A percentile compares a stretch with the other conserved stretches of the same genome.
Evolutionary conservation across 768 basidiomycete species (phyloP).

Genomic region (Sarcodon sp.): DNA sequence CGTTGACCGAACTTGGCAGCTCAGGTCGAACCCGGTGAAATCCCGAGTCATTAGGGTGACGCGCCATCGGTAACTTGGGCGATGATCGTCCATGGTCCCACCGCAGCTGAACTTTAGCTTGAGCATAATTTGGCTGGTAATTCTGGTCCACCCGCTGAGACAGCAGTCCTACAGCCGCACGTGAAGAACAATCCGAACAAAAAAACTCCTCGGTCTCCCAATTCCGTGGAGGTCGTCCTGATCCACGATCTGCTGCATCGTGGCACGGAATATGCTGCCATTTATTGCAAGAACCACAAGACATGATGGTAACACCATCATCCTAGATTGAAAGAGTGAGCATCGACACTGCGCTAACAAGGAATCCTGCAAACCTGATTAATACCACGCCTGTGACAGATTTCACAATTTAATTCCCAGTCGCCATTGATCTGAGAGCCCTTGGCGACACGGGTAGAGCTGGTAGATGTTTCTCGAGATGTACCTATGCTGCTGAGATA

Average conservation of each 20-base stretch:
- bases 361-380: slow-evolving; percentile 45
- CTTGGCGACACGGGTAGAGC: slow-evolving; percentile 3
- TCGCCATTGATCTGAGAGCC: slow-evolving; percentile 18
- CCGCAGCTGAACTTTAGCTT: neutral
- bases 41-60: neutral
- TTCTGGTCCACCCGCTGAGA: too few relatives aligned
- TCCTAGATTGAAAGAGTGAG: slow-evolving; percentile 34
- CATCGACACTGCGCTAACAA: neutral
- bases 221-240: slow-evolving; percentile 57
- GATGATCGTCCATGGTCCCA: neutral
- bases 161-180: neutral
- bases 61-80: neutral
- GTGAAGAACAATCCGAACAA: slow-evolving; percentile 44
- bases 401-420: slow-evolving; percentile 85
- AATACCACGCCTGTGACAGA: slow-evolving; percentile 60
- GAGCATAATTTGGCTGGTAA: neutral
- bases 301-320: slow-evolving; percentile 67
- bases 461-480: slow-evolving; percentile 5
- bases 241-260: slow-evolving; percentile 51
- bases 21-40: neutral
- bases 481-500: slow-evolving; percentile 1
- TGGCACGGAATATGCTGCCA: slow-evolving; percentile 92
- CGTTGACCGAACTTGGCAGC: neutral
- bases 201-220: slow-evolving; percentile 84
- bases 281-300: slow-evolving; percentile 66